phyloP scores from a whole-genome alignment of 2,329 filamentous ascomycete species.

The Aspergillus vadensis region DNA sequence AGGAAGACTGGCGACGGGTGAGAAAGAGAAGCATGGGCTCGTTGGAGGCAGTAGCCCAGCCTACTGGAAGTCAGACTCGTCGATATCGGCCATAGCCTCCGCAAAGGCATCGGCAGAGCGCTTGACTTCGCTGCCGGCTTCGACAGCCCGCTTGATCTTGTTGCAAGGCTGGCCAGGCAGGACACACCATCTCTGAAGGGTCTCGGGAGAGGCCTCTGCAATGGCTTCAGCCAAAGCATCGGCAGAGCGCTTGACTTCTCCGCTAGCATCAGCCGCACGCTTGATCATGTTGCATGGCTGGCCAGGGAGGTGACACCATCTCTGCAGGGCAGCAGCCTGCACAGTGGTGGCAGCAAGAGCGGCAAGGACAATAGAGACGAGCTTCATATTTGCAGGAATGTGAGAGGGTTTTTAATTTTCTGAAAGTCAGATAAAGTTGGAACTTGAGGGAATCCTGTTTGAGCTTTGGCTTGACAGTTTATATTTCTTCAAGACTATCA shows the following conservation, averaged over 20 bases:
- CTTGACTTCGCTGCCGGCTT: constrained; percentile 59
- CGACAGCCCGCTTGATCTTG: constrained; percentile 66
- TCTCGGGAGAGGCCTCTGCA: constrained; percentile 27
- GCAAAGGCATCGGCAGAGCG: constrained; percentile 37
- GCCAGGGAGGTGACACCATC: constrained; percentile 34
- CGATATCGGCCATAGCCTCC: constrained; percentile 35
- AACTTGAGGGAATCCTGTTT: constrained; percentile 20
- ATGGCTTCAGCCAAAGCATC: constrained; percentile 37
- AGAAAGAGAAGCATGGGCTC: not conserved
- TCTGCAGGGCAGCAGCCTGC: constrained; percentile 32
- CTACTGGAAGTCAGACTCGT: constrained; percentile 24
- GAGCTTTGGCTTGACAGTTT: constrained; percentile 5
- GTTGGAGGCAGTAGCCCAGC: not conserved
- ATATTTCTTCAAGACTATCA: too few relatives aligned
- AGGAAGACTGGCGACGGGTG: not conserved
- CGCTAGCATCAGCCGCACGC: constrained; percentile 28
- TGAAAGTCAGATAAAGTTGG: constrained; percentile 3
- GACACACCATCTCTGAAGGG: constrained; percentile 36
- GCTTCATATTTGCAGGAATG: constrained; percentile 49
- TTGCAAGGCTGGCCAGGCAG: constrained; percentile 48
- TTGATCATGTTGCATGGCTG: constrained; percentile 34
- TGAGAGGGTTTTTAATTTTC: constrained; percentile 7
- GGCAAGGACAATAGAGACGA: constrained; percentile 46
- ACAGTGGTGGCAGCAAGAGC: constrained; percentile 44
- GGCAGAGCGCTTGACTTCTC: constrained; percentile 35